Base-by-base conservation (phyloP, 1,139 yeast species). In the Protomyces pachydermus region DNA sequence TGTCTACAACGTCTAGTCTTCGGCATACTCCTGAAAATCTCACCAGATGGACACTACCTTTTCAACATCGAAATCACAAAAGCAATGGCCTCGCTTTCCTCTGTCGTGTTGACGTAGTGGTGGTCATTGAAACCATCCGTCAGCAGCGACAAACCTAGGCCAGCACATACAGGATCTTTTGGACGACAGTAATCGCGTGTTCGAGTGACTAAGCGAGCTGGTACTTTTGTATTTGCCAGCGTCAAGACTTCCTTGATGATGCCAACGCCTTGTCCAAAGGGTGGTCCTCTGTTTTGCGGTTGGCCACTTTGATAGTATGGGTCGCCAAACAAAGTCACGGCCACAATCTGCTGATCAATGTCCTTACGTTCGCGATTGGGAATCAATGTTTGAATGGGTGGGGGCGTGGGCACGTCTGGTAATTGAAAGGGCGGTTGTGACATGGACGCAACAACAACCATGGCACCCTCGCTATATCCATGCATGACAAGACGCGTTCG, bases 381-480 rank as follows among this genome's bases (percentile, higher is more conserved):
- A 5, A n/a, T 37, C 14, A 37, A 6, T 16, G 20, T 14, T 18
- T 18, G 20, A 3, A 10, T 9, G 9, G 25, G 23, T 10, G 23
- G 12, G 12, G 48, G 48, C 16, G 5, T 38, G 0, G 42, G 18
- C n/a, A 16, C 16, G 8, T 38, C 42, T 16, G 16, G 8, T 1
- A 38, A 3, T 28, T 32, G 38, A 32, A 57, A 35, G 16, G 23
- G 39, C 6, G 48, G n/a, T n/a, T 38, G 37, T 14, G 39, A 28
- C 50, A 57, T 35, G 28, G 55, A 35, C 23, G 51, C 52, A 9
- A 57, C 39, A n/a, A 50, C 39, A 3, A 57, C 61, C 61, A 57
- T 57, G 50, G 61, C 61, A 18, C 61, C 61, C 18, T 57, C 39
- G 32, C 61, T 48, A 38, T 57, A 57, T 38, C 61, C 61, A 38